Conservation (phyloP, 441 rosid genomes). For the Raphanus hybrid region DNA sequence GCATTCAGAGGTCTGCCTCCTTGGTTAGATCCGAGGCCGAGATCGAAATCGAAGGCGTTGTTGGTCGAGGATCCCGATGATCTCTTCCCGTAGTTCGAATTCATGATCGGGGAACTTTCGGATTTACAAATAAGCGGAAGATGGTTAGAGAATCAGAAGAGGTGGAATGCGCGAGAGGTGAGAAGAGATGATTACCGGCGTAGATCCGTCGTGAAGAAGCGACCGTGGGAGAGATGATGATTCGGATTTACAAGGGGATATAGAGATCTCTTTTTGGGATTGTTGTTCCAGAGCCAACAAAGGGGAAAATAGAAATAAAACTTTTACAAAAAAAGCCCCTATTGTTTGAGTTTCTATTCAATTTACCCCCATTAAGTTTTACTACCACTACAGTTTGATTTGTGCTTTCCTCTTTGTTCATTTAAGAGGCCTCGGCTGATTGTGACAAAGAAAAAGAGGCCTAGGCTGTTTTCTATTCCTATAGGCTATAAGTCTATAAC, state of each 20-base stretch:
- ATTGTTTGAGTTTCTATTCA: not conserved
- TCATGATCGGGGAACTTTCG: slow-evolving; percentile 45
- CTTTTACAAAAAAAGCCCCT: slow-evolving; percentile 26
- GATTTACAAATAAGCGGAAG: not conserved
- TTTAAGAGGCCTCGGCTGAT: not conserved
- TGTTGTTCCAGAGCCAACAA: slow-evolving; percentile 22
- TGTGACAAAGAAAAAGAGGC: too few relatives aligned
- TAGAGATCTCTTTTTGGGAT: slow-evolving; percentile 31
- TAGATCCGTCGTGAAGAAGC: slow-evolving; percentile 22
- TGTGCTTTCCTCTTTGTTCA: not conserved
- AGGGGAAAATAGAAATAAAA: not conserved
- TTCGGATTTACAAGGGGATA: slow-evolving; percentile 22
- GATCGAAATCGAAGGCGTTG: slow-evolving; percentile 71
- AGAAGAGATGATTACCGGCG: slow-evolving; percentile 7
- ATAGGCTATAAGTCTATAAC: too few relatives aligned
- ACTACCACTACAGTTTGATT: not conserved
- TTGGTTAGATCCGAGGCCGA: slow-evolving; percentile 76
- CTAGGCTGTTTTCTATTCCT: too few relatives aligned
- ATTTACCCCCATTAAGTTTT: slow-evolving; percentile 9
- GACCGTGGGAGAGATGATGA: slow-evolving; percentile 29
- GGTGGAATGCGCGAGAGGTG: slow-evolving; percentile 16
- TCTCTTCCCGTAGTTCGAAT: slow-evolving; percentile 66
- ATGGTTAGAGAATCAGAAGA: slow-evolving; percentile 1
- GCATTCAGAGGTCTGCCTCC: slow-evolving; percentile 65
- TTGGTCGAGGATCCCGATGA: slow-evolving; percentile 55